Evolutionary conservation across 2,329 filamentous ascomycete species (phyloP), one percentile per base, ranked within the genome.

Genomic region (Pseudovirgaria hyperparasitica): DNA sequence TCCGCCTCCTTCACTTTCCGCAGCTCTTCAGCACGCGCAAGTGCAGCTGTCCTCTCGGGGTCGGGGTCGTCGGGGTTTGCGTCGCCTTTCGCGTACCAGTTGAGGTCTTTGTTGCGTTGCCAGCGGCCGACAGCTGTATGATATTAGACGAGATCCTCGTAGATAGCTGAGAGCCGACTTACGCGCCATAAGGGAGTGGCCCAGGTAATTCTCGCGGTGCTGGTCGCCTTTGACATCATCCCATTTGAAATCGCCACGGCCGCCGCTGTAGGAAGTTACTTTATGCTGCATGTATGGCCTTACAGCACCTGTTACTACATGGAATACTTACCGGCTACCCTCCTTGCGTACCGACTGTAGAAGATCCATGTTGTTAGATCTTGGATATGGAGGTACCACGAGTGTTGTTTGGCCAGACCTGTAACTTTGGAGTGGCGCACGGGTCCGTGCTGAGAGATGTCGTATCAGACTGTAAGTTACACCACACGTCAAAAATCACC

Each of bases 261-360:
- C 90, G 46, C 90, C 90, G 40, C 90, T 70, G 34, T 14, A 9
- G 1, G 11, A 28, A 12, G 15, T 15, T 26, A 11, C 19, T 20
- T 20, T 9, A 24, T 24, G 9, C 13, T 9, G 22, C 13, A n/a
- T n/a, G n/a, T n/a, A 9, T 9, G 19, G 9, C 11, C 9, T 20
- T 9, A n/a, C 11, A 20, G 19, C 9, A 20, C 19, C 11, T 20
- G 19, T 9, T 9, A n/a, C 19, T 20, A 20, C 19, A 9, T 9
- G 19, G 9, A 9, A 17, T 4, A 29, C 55, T 42, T 50, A 78
- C 43, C 84, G 90, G 36, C 68, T 73, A 36, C 73, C 73, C 53
- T 92, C 87, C 59, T 98, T 96, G 47, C 86, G 82, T 35, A 98
- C 79, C 22, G 81, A 84, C 33, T 86, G 82, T 29, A 96, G 73